Base-by-base conservation (phyloP, 106 monocot species). In the Ottelia alismoides region DNA sequence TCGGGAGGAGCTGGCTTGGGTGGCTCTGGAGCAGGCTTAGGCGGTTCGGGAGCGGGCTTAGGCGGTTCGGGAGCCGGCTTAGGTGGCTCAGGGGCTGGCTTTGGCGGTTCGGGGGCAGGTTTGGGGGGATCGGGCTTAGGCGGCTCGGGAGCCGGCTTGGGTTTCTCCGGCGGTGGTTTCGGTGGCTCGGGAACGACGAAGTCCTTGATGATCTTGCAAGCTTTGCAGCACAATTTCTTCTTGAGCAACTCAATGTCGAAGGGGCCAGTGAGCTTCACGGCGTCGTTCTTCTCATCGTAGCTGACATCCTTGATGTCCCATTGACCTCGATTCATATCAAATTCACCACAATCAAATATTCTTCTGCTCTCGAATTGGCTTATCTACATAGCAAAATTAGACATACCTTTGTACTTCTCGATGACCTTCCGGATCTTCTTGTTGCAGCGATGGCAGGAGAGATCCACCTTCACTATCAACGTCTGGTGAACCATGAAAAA, bases 391-490 rank as follows among this genome's bases (percentile, higher is more conserved):
- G 3, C n/a, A 28, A 22, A 43, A 22, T 32, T 22, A 17, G 22
- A 18, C 2, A 25, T 32, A 60, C 60, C 69, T 51, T 61, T 25
- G 52, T 69, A 30, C 20, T 52, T 69, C 48, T 12, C 20, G 0
- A 69, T 11, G 43, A 69, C 17, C 24, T 60, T 53, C 28, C 49
- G 44, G 44, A 69, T 61, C 52, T 60, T 60, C 28, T 61, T 44
- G 28, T 32, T 4, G 69, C 69, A 69, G 20, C 5, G 50, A 0
- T 5, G 3, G 69, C 69, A 69, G 0, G 51, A 40, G 12, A 69
- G 53, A 54, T 69, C 69, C 2, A 69, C 69, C 19, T 51, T 60
- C 40, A 69, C n/a, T n/a, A n/a, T n/a, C n/a, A n/a, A n/a, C n/a
- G n/a, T n/a, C n/a, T n/a, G n/a, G n/a, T n/a, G n/a, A n/a, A n/a